Percentiles rank a stretch among this genome's conserved stretches.
These are phyloP conservation scores for Coniochaeta hoffmannii DNA, from an alignment of 2,329 filamentous ascomycete genomes.

Conservation along the genomic window DNA sequence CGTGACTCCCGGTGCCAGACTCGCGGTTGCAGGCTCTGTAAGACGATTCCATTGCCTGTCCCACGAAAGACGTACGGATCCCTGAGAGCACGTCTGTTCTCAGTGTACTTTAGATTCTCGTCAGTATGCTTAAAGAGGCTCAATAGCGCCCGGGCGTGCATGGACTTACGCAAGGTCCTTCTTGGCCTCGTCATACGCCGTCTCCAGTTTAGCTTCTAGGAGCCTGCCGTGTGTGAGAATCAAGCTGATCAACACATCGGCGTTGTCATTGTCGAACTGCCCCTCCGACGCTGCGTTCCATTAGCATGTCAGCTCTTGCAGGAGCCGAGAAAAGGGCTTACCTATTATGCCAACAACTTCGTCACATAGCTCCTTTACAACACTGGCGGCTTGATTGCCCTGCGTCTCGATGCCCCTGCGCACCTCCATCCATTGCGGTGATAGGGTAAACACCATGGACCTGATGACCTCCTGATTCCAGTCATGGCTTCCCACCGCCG, in stretches of 20 bases:
- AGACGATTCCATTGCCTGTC: slow-evolving; percentile 24
- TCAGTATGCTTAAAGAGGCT: not conserved
- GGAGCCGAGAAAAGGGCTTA: not conserved
- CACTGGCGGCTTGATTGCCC: slow-evolving; percentile 3
- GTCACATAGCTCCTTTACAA: not conserved
- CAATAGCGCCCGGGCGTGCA: no score
- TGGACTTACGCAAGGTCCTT: slow-evolving; percentile 7
- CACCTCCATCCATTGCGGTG: slow-evolving; percentile 23
- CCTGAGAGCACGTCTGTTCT: slow-evolving; percentile 25
- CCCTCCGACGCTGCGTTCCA: not conserved
- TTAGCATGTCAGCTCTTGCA: not conserved
- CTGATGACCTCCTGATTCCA: slow-evolving; percentile 39
- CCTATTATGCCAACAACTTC: not conserved
- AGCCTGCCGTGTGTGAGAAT: slow-evolving; percentile 19
- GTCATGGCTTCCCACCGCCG: slow-evolving; percentile 17
- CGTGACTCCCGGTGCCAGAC: slow-evolving; percentile 24
- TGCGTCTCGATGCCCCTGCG: slow-evolving; percentile 7
- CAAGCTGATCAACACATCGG: not conserved
- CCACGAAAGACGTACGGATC: slow-evolving; percentile 29
- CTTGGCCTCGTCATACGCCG: slow-evolving; percentile 16
- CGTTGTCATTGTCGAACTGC: slow-evolving; percentile 6
- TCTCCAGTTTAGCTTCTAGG: slow-evolving; percentile 20
- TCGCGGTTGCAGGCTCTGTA: slow-evolving; percentile 25
- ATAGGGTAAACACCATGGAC: slow-evolving; percentile 26
- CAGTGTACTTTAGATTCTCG: slow-evolving; percentile 18